Conservation (phyloP, 495 filamentous ascomycete genomes). For the Halenospora varia region DNA sequence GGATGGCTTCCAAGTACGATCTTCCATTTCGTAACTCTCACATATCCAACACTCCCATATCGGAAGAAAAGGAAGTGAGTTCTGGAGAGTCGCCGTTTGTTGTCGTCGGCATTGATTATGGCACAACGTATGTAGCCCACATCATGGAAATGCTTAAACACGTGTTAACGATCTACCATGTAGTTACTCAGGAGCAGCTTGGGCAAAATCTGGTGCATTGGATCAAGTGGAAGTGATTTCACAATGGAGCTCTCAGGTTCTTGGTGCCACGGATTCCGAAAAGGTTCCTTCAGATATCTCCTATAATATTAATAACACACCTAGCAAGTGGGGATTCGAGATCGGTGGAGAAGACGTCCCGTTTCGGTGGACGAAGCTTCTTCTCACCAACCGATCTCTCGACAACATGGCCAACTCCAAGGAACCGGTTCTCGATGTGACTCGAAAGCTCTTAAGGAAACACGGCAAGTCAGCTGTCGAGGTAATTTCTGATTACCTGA, state of each 20-base stretch:
- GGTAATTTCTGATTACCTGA: slow-evolving; percentile 21
- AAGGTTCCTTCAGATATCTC: slow-evolving; percentile 11
- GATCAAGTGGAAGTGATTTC: slow-evolving; percentile 7
- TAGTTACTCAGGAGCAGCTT: slow-evolving; percentile 10
- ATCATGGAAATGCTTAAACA: neutral
- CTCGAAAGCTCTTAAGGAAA: neutral
- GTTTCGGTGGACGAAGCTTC: slow-evolving; percentile 5
- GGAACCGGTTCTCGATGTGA: neutral
- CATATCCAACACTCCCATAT: neutral
- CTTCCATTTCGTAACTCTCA: too few species aligned
- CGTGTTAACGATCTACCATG: neutral
- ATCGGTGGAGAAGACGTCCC: neutral
- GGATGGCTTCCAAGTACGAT: too few species aligned
- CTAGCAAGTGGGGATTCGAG: slow-evolving; percentile 4
- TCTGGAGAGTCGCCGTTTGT: neutral
- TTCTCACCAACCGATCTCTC: neutral
- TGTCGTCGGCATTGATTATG: neutral
- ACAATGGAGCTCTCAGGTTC: neutral
- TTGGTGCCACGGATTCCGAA: neutral
- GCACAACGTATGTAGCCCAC: neutral
- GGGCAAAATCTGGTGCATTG: slow-evolving; percentile 1
- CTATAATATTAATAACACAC: neutral
- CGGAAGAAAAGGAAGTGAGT: neutral
- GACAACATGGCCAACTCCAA: neutral
- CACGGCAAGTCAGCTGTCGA: slow-evolving; percentile 15